Conservation (phyloP, 1,284 basidiomycete species). For the Puccinia coronata region DNA sequence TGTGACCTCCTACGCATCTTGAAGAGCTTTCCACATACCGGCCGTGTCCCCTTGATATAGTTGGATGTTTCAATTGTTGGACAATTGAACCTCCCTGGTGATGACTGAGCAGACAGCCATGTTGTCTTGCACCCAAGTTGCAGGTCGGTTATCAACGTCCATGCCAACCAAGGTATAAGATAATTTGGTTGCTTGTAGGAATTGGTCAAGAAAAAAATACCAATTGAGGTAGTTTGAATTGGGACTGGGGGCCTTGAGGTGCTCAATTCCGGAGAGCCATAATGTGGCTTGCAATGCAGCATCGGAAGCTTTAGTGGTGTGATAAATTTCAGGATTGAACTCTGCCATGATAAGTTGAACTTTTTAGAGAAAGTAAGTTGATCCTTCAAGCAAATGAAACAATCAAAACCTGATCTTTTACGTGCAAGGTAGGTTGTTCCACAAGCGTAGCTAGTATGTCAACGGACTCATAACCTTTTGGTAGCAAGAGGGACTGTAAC, state of each 20-base stretch:
- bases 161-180: not conserved
- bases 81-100: not conserved
- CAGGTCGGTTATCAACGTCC: not conserved
- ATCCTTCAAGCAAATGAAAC: no score
- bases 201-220: not conserved
- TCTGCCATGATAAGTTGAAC: no score
- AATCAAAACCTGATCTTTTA: no score
- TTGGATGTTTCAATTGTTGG: not conserved
- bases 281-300: not conserved
- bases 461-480: no score
- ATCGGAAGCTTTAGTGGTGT: no score
- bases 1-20: not conserved
- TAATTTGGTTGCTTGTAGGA: not conserved
- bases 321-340: no score
- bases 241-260: not conserved
- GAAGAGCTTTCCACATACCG: not conserved
- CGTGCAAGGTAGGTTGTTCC: no score
- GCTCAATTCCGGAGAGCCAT: not conserved
- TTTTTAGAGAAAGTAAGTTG: no score
- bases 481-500: no score
- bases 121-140: not conserved
- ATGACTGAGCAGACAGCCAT: not conserved
- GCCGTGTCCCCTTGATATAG: not conserved
- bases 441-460: no score
- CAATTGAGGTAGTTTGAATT: slow-evolving; percentile 12